These are phyloP conservation scores for Tricholoma matsutake DNA, from an alignment of 768 basidiomycete species.

Conservation along the genomic window DNA sequence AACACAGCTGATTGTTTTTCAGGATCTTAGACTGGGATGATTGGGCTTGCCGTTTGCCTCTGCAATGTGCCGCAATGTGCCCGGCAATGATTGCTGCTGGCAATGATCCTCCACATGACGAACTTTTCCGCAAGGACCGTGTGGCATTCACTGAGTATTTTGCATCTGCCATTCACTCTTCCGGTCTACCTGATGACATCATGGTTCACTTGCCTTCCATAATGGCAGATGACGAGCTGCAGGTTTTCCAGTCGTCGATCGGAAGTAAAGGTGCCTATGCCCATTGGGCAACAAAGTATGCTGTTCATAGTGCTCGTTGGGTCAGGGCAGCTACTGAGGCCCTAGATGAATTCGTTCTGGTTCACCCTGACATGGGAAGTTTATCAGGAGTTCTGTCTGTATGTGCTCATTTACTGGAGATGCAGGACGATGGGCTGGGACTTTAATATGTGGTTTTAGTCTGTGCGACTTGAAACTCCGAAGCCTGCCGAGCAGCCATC, in stretches of 20 bases:
- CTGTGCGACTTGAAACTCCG: too few relatives aligned
- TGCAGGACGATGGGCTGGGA: too few relatives aligned
- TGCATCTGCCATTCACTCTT: constrained; percentile 6
- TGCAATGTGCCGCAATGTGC: constrained; percentile 3
- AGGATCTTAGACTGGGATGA: constrained; percentile 11
- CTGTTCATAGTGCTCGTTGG: background rate
- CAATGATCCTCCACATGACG: constrained; percentile 4
- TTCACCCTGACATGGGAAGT: too few relatives aligned
- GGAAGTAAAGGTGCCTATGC: constrained; percentile 7
- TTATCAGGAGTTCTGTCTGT: too few relatives aligned
- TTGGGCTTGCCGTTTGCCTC: constrained; percentile 7
- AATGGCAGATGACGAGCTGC: constrained; percentile 6
- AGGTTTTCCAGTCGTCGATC: constrained; percentile 2
- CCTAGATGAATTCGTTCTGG: background rate
- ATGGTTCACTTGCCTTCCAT: constrained; percentile 5
- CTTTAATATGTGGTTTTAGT: too few relatives aligned
- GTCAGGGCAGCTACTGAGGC: background rate
- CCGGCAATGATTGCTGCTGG: constrained; percentile 6
- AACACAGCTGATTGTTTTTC: background rate
- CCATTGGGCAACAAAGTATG: constrained; percentile 6
- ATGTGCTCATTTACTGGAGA: too few relatives aligned
- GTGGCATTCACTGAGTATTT: constrained; percentile 6
- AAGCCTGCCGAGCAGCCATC: too few relatives aligned
- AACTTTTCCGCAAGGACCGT: constrained; percentile 9
- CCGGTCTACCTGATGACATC: constrained; percentile 6